Evolutionary conservation across 139 green algal species (phyloP).

Genomic region (Yamagishiella unicocca): DNA sequence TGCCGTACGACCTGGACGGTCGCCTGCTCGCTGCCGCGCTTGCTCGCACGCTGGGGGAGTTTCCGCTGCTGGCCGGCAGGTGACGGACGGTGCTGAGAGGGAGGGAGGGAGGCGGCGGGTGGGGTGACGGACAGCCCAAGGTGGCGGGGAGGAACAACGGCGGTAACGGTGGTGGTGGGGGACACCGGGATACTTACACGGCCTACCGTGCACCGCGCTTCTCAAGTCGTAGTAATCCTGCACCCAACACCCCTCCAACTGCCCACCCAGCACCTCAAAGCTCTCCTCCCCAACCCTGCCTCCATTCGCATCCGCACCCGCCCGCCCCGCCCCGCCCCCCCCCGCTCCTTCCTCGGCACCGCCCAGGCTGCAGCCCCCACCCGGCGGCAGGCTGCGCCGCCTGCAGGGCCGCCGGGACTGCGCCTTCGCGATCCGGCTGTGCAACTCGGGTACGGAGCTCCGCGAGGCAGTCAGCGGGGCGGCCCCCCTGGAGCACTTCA

Average conservation of each 20-base stretch:
- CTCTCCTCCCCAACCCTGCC: not conserved
- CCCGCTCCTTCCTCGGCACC: too few relatives aligned
- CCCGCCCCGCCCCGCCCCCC: not conserved
- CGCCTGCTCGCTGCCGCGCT: not conserved
- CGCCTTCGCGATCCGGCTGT: not conserved
- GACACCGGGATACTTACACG: too few relatives aligned
- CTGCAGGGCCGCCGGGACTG: constrained; percentile 6
- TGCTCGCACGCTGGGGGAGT: constrained; percentile 19
- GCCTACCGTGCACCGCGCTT: not conserved
- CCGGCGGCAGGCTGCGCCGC: not conserved
- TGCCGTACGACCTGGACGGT: constrained; percentile 24
- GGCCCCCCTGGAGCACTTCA: not conserved
- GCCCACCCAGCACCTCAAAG: not conserved
- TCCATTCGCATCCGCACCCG: not conserved
- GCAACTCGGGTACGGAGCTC: not conserved
- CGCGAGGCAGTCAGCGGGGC: not conserved
- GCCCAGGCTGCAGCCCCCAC: not conserved
- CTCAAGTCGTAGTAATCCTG: not conserved
- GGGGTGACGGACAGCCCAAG: not conserved
- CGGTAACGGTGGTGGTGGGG: too few relatives aligned
- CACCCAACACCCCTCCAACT: not conserved
- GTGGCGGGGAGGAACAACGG: not conserved
- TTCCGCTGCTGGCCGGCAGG: constrained; percentile 41
- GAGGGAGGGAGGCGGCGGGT: not conserved
- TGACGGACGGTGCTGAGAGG: not conserved